phyloP scores from a whole-genome alignment of 805 yeast species.

The Saccharomycopsis malanga region DNA sequence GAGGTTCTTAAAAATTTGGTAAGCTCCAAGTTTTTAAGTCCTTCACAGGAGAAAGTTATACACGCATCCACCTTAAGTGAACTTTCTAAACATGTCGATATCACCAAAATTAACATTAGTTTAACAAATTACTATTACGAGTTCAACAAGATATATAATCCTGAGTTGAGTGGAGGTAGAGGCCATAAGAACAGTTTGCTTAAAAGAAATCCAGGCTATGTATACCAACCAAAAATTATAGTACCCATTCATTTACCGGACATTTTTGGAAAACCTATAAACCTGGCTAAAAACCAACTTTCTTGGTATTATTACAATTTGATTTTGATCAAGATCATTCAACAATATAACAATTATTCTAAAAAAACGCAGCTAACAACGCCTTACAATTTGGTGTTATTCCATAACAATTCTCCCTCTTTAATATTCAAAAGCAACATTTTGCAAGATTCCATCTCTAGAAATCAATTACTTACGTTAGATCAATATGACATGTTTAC shows the following conservation, averaged over 20 bases:
- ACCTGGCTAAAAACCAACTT: slow-evolving; percentile 20
- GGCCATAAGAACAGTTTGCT: slow-evolving; percentile 36
- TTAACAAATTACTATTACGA: slow-evolving; percentile 69
- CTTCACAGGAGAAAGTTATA: slow-evolving; percentile 30
- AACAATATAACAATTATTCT: slow-evolving; percentile 6
- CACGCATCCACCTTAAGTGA: slow-evolving; percentile 47
- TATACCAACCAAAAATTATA: slow-evolving; percentile 30
- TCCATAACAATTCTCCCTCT: slow-evolving; percentile 12
- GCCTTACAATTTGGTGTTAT: slow-evolving; percentile 14
- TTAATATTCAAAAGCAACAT: slow-evolving; percentile 20
- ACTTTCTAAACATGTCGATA: slow-evolving; percentile 56
- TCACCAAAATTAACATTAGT: slow-evolving; percentile 69
- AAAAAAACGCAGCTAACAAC: neutral
- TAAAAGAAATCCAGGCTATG: slow-evolving; percentile 39
- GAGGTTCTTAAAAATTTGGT: slow-evolving; percentile 63
- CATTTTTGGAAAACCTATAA: slow-evolving; percentile 30
- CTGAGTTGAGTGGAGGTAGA: no score
- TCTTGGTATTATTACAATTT: slow-evolving; percentile 23
- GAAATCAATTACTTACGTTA: slow-evolving; percentile 48
- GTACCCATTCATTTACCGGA: slow-evolving; percentile 34
- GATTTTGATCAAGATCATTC: slow-evolving; percentile 18
- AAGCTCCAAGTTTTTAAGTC: slow-evolving; percentile 37
- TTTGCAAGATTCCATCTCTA: slow-evolving; percentile 30
- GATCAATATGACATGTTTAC: slow-evolving; percentile 51
- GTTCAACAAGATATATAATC: slow-evolving; percentile 36